Evolutionary conservation across 306 rosid species (phyloP), one percentile per base, ranked within the genome.

Genomic region (Biancaea sappan): DNA sequence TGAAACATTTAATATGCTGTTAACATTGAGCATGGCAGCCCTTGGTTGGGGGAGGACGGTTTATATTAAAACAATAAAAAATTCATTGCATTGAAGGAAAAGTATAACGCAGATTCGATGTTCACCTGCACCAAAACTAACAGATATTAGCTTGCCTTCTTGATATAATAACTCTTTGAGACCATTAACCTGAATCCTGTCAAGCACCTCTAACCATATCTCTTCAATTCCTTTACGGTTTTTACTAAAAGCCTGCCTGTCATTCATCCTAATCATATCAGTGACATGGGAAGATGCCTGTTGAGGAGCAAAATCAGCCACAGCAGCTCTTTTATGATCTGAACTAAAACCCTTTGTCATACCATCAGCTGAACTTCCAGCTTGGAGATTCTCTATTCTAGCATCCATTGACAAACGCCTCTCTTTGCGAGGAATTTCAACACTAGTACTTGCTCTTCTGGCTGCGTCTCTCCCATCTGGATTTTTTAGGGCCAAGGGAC

Each of bases 151-250:
- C 85, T 86, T 92, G 80, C 98, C 98, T 77, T 92, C 97, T 80
- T 82, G 89, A 64, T 83, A 76, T 78, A 95, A 74, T 83, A 92
- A 95, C 76, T 92, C 93, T 80, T 81, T 95, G 47, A 88, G 50
- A 14, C 93, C 90, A 79, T 81, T 73, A 58, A 77, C 84, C 63
- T 85, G 89, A 80, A 95, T 87, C 74, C 88, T 87, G 57, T 89
- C 88, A 68, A 95, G 88, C 83, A 90, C 93, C 86, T 90, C 96
- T 78, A 81, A 80, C 99, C 99, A 95, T 79, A 95, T 92, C 73
- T 92, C 96, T 78, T 88, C 91, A 56, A 87, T 90, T 75, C 79
- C 89, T 79, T 61, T 83, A 32, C 46, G 81, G 82, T 57, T 69
- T 77, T 76, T 86, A 70, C 85, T 82, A 24, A 13, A 24, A 69